Evolutionary conservation across 202 grass and related monocot species (phyloP).

Genomic region (Zizania palustris): DNA sequence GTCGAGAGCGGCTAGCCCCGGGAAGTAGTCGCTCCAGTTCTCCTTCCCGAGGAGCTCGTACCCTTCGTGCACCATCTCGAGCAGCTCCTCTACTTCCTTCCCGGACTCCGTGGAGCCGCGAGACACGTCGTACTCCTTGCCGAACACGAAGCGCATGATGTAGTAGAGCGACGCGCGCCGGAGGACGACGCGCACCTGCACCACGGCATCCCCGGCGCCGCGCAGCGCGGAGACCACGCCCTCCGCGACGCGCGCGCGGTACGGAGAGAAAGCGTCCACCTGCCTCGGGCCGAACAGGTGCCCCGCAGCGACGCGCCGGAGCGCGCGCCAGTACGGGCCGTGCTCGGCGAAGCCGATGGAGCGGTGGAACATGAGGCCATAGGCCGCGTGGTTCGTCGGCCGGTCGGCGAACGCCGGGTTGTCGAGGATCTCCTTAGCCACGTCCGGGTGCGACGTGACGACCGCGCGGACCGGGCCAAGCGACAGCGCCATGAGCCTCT

Average conservation of each 20-base stretch:
- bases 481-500: constrained; percentile 84
- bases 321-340: constrained; percentile 67
- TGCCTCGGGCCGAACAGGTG: constrained; percentile 81
- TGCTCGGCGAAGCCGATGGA: constrained; percentile 87
- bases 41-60: constrained; percentile 75
- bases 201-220: background rate
- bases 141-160: constrained; percentile 86
- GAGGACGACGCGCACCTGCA: constrained; percentile 61
- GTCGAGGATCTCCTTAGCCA: constrained; percentile 80
- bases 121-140: constrained; percentile 65
- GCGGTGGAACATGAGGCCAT: constrained; percentile 88
- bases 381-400: constrained; percentile 71
- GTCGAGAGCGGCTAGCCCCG: constrained; percentile 59
- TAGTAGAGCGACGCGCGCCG: constrained; percentile 70
- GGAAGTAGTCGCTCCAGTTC: constrained; percentile 88
- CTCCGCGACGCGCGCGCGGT: constrained; percentile 53
- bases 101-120: background rate
- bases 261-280: constrained; percentile 54
- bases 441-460: constrained; percentile 69
- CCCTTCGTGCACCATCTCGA: constrained; percentile 76
- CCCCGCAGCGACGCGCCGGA: constrained; percentile 60
- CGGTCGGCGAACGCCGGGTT: constrained; percentile 65
- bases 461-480: constrained; percentile 66
- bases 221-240: constrained; percentile 47
- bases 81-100: constrained; percentile 60